Conservation (phyloP, 2,329 filamentous ascomycete species). For the Colletotrichum karsti region DNA sequence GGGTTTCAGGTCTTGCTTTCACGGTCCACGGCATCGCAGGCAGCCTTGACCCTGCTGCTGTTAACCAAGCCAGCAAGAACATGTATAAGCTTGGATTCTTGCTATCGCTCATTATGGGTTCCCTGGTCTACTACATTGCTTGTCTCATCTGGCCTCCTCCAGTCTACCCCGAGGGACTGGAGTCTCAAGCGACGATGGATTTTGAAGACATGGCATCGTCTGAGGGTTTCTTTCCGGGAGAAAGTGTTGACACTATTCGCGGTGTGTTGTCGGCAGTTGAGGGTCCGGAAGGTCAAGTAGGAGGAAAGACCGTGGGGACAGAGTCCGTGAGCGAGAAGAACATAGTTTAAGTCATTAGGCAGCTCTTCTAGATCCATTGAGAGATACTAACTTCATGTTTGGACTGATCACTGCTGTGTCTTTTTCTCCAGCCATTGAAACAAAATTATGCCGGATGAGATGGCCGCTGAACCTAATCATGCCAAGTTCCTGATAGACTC, state of each 20-base stretch:
- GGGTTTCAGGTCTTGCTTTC: constrained; percentile 11
- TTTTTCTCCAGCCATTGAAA: no score
- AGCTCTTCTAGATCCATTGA: no score
- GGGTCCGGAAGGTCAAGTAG: background rate
- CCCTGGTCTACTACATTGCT: constrained; percentile 34
- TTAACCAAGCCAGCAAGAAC: constrained; percentile 33
- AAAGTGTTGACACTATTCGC: constrained; percentile 22
- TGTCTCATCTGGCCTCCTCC: constrained; percentile 30
- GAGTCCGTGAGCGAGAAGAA: background rate
- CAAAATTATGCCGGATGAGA: no score
- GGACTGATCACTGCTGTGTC: no score
- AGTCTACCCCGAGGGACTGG: constrained; percentile 31
- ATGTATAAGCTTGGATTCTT: constrained; percentile 39
- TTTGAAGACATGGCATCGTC: constrained; percentile 31
- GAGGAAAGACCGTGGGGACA: background rate
- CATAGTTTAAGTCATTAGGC: background rate
- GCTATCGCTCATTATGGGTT: constrained; percentile 35
- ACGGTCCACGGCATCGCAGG: constrained; percentile 36
- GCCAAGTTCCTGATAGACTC: constrained; percentile 30
- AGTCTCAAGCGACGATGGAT: constrained; percentile 9
- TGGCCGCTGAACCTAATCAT: no score
- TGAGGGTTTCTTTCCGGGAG: constrained; percentile 33
- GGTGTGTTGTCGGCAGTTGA: background rate
- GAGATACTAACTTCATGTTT: no score
- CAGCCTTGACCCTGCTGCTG: constrained; percentile 30